Evolutionary conservation across 2,329 filamentous ascomycete species (phyloP), one percentile per base, ranked within the genome.

Genomic region (Didymellaceae sp.): DNA sequence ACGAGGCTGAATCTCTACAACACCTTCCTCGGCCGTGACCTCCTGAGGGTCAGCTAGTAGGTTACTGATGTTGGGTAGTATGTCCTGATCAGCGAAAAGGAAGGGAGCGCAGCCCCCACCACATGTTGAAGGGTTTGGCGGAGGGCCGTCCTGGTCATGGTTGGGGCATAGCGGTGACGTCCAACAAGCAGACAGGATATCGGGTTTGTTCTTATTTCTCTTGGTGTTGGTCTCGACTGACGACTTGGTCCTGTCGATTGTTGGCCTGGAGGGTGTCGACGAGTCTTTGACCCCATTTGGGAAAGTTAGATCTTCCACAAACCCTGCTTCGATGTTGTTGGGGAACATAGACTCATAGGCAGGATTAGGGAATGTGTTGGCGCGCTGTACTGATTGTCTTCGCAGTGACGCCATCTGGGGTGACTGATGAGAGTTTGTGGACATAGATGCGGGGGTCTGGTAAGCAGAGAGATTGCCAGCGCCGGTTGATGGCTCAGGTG

Each of bases 151-250:
- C 34, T 72, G 65, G 21, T 66, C 66, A 52, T 74, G 68, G 22
- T 75, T 74, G 11, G 73, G 73, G 46, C 73, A 75, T 4, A 75
- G 55, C 10, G 73, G 73, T 26, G 72, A 75, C 6, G 71, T 74
- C 73, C 73, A 75, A 54, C 73, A 75, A 13, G 72, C 71, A 20
- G 73, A 73, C 6, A 74, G 52, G 20, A 70, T 67, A 43, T 75
- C 73, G 22, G 70, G 63, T 47, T 70, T 68, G 40, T 57, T 65
- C 56, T 68, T 73, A 43, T 53, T 70, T n/a, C 72, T 65, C 58
- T 74, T 74, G 6, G 61, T 67, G 4, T 61, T 64, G 3, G 63
- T 54, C 34, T 53, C 46, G 31, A 42, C 24, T 25, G 59, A 45
- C 2, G 53, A 31, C 39, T 62, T 57, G 24, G 51, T 59, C 28